Evolutionary conservation across 2,329 filamentous ascomycete species (phyloP), one percentile per base, ranked within the genome.

Genomic region (Camptophora hylomeconis): DNA sequence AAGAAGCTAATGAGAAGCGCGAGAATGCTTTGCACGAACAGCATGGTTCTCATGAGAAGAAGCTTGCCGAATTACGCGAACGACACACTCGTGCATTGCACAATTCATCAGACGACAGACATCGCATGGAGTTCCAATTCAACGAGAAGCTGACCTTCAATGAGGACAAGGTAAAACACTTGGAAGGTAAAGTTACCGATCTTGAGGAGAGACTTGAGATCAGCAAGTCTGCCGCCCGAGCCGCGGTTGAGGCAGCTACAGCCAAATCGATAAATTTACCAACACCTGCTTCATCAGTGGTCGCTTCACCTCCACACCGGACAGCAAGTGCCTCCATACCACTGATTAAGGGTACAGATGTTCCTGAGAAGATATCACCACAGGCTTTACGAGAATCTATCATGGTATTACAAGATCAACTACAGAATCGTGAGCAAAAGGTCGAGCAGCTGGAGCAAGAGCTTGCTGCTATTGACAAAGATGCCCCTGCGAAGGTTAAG

Each of bases 321-420:
- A 52, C 53, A 17, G 48, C 50, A 14, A 60, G 60, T 20, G 61
- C 65, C 7, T 65, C 66, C 5, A 50, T 63, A 35, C 57, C 61
- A 15, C 53, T 56, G 24, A 51, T 41, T 16, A 48, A 54, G 37
- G 48, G 55, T 35, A 49, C 57, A 28, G 65, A 68, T 13, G 56
- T 75, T 3, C 80, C 82, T 0, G 83, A 89, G 52, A 92, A 80
- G 63, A 82, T 94, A 33, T 94, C 87, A 2, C 82, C 86, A 1
- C 87, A 95, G 55, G 89, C 89, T 5, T 69, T 98, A 17, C 79
- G 89, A 17, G 89, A 98, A 56, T 93, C 86, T 1, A 94, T 98
- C 49, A 75, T 92, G 57, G 89, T 94, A 11, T 65, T 98, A 15
- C 89, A 98, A 57, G 87, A 95, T 53, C 89, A 98, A 54, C 68